These are phyloP conservation scores for Dichomitus squalens DNA, from an alignment of 1,284 basidiomycete genomes.

Conservation along the genomic window DNA sequence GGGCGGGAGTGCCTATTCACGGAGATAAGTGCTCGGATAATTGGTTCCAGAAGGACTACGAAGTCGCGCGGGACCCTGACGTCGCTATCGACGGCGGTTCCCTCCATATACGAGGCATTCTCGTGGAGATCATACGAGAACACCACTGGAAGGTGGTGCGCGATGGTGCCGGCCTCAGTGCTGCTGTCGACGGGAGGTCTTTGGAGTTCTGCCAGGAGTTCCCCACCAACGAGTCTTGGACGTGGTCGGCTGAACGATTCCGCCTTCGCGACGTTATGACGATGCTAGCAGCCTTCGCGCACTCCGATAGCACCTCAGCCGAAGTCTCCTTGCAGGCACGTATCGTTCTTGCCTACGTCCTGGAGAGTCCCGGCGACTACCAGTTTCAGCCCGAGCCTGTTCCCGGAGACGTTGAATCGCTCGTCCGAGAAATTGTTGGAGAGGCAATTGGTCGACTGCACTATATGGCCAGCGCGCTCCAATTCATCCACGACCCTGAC, in stretches of 20 bases:
- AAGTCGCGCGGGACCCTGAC: constrained; percentile 9
- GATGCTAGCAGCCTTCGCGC: not conserved
- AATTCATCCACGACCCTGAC: constrained; percentile 9
- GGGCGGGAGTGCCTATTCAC: constrained; percentile 15
- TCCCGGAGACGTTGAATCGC: not conserved
- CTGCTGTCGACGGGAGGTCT: constrained; percentile 1
- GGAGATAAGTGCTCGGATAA: constrained; percentile 10
- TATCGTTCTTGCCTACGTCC: constrained; percentile 15
- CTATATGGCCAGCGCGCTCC: constrained; percentile 13
- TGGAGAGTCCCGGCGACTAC: constrained; percentile 13
- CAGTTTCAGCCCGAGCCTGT: constrained; percentile 10
- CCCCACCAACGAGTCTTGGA: not conserved
- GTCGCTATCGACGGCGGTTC: not conserved
- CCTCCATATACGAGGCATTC: constrained; percentile 11
- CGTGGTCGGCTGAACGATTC: not conserved
- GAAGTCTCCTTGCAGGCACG: constrained; percentile 3
- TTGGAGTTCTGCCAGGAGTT: not conserved
- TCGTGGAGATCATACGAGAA: constrained; percentile 1
- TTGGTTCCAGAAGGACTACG: constrained; percentile 15
- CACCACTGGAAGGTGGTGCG: constrained; percentile 4
- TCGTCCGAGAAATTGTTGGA: not conserved
- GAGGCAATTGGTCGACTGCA: not conserved
- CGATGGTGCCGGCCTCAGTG: constrained; percentile 1
- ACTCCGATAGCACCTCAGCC: not conserved
- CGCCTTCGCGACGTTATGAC: not conserved